phyloP scores from a whole-genome alignment of 257 asterid species.

The Mitragyna speciosa region DNA sequence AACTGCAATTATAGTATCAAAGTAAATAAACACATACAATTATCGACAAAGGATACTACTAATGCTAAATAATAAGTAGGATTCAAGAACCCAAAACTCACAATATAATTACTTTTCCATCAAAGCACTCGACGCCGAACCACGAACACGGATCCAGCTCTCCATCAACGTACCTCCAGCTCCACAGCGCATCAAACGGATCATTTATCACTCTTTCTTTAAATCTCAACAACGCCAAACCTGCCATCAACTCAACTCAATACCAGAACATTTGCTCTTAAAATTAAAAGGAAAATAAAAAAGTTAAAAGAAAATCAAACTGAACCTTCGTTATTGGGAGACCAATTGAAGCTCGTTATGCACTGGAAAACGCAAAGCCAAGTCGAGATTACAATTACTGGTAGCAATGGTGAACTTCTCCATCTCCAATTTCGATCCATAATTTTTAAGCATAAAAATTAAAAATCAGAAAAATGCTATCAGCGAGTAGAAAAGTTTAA shows the following conservation, averaged over 20 bases:
- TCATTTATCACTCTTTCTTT: constrained; percentile 27
- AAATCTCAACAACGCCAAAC: constrained; percentile 35
- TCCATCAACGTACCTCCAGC: constrained; percentile 27
- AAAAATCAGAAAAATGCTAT: not conserved
- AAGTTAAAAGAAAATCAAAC: not conserved
- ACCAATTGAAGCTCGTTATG: constrained; percentile 19
- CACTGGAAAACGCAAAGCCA: constrained; percentile 4
- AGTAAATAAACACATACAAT: too few species aligned
- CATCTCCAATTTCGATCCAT: constrained; percentile 20
- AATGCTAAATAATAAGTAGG: not conserved
- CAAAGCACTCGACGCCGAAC: constrained; percentile 33
- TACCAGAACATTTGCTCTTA: not conserved
- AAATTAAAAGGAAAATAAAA: not conserved
- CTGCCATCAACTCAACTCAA: constrained; percentile 15
- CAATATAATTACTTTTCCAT: constrained; percentile 26
- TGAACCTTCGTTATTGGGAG: constrained; percentile 27
- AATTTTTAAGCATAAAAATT: not conserved
- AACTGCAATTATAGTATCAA: not conserved
- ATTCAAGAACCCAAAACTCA: constrained; percentile 16
- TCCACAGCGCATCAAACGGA: constrained; percentile 30
- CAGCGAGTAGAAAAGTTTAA: not conserved
- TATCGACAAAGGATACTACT: not conserved
- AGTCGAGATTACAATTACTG: not conserved
- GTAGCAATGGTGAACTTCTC: not conserved
- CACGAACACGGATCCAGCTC: constrained; percentile 29